These are phyloP conservation scores for Conoideocrella luteorostrata DNA, from an alignment of 2,329 filamentous ascomycete species.

Conservation along the genomic window DNA sequence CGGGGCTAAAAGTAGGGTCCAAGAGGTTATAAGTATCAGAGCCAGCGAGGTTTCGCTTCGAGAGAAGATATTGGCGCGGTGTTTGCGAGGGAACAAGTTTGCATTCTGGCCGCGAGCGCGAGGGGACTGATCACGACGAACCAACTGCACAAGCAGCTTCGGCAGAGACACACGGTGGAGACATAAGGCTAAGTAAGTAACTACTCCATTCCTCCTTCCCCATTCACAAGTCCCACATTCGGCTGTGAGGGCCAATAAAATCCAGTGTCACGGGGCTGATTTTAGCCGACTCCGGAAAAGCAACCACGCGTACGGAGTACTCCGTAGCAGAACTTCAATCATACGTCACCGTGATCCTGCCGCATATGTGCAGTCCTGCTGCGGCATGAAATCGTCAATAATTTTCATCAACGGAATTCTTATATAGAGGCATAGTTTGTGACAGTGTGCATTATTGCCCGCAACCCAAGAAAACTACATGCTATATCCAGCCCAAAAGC, in stretches of 20 bases:
- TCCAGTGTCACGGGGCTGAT: background rate
- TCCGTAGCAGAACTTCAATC: too few species aligned
- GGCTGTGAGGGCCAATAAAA: background rate
- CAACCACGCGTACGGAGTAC: too few species aligned
- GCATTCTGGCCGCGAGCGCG: constrained; percentile 2
- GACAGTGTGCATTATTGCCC: too few species aligned
- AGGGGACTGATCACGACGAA: background rate
- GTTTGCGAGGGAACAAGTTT: background rate
- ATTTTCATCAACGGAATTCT: too few species aligned
- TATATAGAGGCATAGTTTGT: too few species aligned
- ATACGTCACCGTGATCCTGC: too few species aligned
- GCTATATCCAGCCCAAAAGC: too few species aligned
- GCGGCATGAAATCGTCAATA: too few species aligned
- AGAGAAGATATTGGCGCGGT: background rate
- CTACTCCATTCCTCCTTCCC: constrained; percentile 1
- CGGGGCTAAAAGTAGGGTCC: too few species aligned
- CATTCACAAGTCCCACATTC: background rate
- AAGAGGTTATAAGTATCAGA: too few species aligned
- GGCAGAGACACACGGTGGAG: background rate
- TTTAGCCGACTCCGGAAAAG: background rate
- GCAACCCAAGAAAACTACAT: too few species aligned
- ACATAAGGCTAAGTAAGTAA: background rate
- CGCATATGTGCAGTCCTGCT: too few species aligned
- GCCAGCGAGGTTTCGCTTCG: background rate
- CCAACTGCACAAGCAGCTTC: background rate